These are phyloP conservation scores for Sugiyamaella sp. DNA, from an alignment of 1,139 yeast genomes.

Conservation along the genomic window DNA sequence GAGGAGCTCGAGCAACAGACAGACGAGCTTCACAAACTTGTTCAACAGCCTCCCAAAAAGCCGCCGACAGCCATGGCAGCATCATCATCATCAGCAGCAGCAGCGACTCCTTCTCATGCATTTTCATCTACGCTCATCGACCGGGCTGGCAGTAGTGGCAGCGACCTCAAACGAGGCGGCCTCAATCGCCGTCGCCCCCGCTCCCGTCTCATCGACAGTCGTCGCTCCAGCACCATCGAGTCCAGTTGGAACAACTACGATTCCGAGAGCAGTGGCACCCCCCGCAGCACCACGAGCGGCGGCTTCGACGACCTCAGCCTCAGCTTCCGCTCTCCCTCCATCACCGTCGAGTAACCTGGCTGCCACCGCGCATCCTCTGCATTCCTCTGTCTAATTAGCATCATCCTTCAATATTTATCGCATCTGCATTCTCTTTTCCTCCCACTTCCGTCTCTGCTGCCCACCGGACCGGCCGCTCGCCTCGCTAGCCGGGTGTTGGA, in stretches of 20 bases:
- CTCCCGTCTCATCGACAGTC: constrained; percentile 21
- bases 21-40: constrained; percentile 31
- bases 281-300: constrained; percentile 8
- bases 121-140: constrained; percentile 8
- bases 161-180: constrained; percentile 27
- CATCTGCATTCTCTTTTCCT: not conserved
- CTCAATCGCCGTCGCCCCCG: constrained; percentile 28
- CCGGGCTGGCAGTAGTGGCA: constrained; percentile 9
- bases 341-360: constrained; percentile 7
- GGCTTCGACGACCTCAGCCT: constrained; percentile 10
- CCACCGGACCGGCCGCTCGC: no score
- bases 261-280: constrained; percentile 12
- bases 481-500: no score
- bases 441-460: no score
- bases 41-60: constrained; percentile 18
- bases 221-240: constrained; percentile 19
- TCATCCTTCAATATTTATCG: not conserved
- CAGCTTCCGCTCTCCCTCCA: not conserved
- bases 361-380: not conserved
- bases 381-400: not conserved
- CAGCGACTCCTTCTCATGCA: not conserved
- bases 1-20: constrained; percentile 36
- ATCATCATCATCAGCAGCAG: no score
- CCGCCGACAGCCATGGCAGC: no score
- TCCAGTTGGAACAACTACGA: constrained; percentile 21